A percentile compares a stretch with the other conserved stretches of the same genome.
Conservation (phyloP, 768 basidiomycete species). For the Saitozyma sp. region DNA sequence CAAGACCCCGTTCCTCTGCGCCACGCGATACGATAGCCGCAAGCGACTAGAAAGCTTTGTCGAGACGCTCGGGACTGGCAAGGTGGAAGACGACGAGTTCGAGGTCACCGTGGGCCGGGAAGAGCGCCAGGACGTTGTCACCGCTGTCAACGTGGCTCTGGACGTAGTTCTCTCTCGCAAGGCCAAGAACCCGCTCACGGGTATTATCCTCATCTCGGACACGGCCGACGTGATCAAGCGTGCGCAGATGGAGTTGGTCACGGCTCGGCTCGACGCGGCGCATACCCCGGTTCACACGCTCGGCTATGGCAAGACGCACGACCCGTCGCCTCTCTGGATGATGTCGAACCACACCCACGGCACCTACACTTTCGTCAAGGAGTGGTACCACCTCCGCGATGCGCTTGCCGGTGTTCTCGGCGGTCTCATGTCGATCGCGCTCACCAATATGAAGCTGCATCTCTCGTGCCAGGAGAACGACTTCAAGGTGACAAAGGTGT, state of each 20-base stretch:
- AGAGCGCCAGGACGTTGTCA: conserved; percentile 95
- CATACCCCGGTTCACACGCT: conserved; percentile 96
- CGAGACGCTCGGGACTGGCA: conserved; percentile 60
- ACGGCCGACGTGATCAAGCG: conserved; percentile 86
- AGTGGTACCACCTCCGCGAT: conserved; percentile 93
- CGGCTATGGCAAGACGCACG: conserved; percentile 94
- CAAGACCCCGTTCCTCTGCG: conserved; percentile 87
- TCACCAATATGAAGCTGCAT: conserved; percentile 91
- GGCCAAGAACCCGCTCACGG: conserved; percentile 81
- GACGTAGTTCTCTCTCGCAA: conserved; percentile 95
- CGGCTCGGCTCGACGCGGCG: conserved; percentile 93
- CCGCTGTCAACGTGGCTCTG: conserved; percentile 94
- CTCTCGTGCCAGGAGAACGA: conserved; percentile 87
- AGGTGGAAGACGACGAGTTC: conserved; percentile 57
- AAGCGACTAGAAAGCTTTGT: conserved; percentile 73
- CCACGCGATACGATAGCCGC: conserved; percentile 69
- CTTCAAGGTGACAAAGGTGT: conserved; percentile 92
- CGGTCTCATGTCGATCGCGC: conserved; percentile 92
- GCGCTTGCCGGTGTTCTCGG: conserved; percentile 92
- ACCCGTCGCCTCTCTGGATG: conserved; percentile 96
- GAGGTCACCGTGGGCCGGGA: conserved; percentile 75
- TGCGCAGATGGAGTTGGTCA: conserved; percentile 96
- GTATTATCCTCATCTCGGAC: conserved; percentile 90
- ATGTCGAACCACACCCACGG: conserved; percentile 98
- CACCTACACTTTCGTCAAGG: conserved; percentile 96